Evolutionary conservation across 2,329 filamentous ascomycete species (phyloP).

Genomic region (Exserohilum rostratum): DNA sequence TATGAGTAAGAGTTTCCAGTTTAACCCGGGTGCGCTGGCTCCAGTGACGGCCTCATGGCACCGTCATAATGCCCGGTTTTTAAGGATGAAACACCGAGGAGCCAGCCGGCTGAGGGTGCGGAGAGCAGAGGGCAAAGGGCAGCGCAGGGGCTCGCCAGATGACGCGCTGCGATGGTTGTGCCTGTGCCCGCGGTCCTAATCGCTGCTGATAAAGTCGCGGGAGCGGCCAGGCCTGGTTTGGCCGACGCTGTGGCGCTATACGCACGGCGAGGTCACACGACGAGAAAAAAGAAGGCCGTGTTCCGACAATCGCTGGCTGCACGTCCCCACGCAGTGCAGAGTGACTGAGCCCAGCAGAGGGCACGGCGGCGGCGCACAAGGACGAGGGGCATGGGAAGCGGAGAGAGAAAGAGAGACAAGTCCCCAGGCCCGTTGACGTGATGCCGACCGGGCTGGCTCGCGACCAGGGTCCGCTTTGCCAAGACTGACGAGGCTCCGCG

Average conservation of each 20-base stretch:
- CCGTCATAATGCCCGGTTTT: conserved; percentile 21
- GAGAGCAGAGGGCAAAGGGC: too few species aligned
- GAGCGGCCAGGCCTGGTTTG: conserved; percentile 22
- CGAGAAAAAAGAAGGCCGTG: conserved; percentile 15
- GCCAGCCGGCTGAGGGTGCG: conserved; percentile 23
- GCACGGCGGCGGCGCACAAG: background rate
- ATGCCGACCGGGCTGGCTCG: conserved; percentile 16
- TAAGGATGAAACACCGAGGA: conserved; percentile 30
- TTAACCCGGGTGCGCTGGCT: conserved; percentile 42
- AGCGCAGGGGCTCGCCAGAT: conserved; percentile 30
- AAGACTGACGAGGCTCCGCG: conserved; percentile 28
- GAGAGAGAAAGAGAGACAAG: too few species aligned
- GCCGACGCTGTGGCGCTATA: conserved; percentile 20
- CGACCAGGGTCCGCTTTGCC: conserved; percentile 23
- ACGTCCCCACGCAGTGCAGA: background rate
- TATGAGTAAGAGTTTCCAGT: conserved; percentile 38
- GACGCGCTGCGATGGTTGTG: conserved; percentile 34
- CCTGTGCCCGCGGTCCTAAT: conserved; percentile 26
- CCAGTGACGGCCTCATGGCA: conserved; percentile 34
- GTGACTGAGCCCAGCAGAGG: background rate
- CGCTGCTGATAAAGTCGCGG: conserved; percentile 35
- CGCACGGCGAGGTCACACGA: conserved; percentile 33
- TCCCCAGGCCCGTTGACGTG: too few species aligned
- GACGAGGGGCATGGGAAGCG: too few species aligned
- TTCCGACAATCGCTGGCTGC: conserved; percentile 4